phyloP scores from a whole-genome alignment of 2,329 filamentous ascomycete genomes.

The Colletotrichum gigasporum region DNA sequence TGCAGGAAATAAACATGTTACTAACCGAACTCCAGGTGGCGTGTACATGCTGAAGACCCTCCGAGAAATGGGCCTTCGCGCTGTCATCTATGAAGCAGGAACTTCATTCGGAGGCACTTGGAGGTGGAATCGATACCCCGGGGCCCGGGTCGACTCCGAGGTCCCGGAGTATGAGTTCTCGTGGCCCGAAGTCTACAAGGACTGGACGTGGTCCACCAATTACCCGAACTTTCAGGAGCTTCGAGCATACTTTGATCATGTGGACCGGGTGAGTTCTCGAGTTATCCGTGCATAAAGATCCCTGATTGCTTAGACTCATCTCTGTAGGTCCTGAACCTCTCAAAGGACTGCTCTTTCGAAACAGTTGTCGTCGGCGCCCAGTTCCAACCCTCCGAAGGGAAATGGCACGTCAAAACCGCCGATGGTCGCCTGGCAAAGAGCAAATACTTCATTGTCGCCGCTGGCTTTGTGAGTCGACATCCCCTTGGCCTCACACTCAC shows the following conservation, averaged over 20 bases:
- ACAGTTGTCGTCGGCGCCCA: constrained; percentile 62
- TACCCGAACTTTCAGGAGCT: constrained; percentile 64
- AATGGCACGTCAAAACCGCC: constrained; percentile 59
- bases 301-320: background rate
- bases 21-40: constrained; percentile 38
- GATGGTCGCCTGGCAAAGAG: constrained; percentile 60
- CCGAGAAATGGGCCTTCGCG: constrained; percentile 57
- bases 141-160: constrained; percentile 62
- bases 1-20: background rate
- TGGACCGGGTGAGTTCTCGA: constrained; percentile 53
- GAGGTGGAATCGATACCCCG: constrained; percentile 67
- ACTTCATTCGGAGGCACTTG: constrained; percentile 62
- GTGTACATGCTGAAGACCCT: constrained; percentile 62
- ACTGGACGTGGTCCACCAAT: constrained; percentile 65
- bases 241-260: constrained; percentile 66
- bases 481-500: background rate
- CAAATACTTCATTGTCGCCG: constrained; percentile 62
- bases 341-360: constrained; percentile 66
- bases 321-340: constrained; percentile 54
- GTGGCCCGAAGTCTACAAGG: constrained; percentile 60
- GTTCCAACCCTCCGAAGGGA: constrained; percentile 56
- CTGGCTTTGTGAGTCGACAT: constrained; percentile 55
- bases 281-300: too few species aligned
- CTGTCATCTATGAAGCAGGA: constrained; percentile 62
- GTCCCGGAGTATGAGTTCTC: constrained; percentile 63